phyloP scores from a whole-genome alignment of 202 grass and related monocot genomes.

The Bolboschoenoplectus hybrid region DNA sequence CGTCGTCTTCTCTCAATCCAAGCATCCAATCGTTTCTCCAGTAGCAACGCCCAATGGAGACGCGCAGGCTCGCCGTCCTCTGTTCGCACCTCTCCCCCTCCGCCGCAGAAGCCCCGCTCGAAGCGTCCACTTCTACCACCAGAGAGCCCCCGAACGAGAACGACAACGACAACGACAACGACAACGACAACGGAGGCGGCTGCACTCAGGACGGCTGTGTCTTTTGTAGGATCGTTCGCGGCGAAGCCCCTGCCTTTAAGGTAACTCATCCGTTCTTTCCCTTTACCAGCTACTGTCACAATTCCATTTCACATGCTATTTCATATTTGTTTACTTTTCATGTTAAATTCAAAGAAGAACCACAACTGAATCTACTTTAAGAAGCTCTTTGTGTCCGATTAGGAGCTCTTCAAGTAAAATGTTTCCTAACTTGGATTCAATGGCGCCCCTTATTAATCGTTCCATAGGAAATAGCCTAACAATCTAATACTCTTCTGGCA shows the following conservation, averaged over 20 bases:
- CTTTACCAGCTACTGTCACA: neutral
- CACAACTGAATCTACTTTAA: neutral
- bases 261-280: slow-evolving; percentile 31
- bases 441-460: neutral
- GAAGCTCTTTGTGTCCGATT: neutral
- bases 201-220: slow-evolving; percentile 50
- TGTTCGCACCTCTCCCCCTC: slow-evolving; percentile 54
- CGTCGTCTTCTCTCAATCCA: neutral
- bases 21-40: slow-evolving; percentile 4
- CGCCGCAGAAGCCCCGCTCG: slow-evolving; percentile 8
- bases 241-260: slow-evolving; percentile 57
- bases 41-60: neutral
- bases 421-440: neutral
- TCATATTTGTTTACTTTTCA: neutral
- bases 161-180: too few relatives aligned
- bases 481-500: neutral
- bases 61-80: slow-evolving; percentile 56
- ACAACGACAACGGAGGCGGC: slow-evolving; percentile 2
- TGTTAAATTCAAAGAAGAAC: neutral
- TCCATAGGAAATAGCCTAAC: neutral
- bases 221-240: slow-evolving; percentile 66
- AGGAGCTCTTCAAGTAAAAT: neutral
- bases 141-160: neutral
- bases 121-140: slow-evolving; percentile 27
- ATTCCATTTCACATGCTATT: neutral